Conservation (phyloP, 306 rosid genomes). For the Prunus dulcis region DNA sequence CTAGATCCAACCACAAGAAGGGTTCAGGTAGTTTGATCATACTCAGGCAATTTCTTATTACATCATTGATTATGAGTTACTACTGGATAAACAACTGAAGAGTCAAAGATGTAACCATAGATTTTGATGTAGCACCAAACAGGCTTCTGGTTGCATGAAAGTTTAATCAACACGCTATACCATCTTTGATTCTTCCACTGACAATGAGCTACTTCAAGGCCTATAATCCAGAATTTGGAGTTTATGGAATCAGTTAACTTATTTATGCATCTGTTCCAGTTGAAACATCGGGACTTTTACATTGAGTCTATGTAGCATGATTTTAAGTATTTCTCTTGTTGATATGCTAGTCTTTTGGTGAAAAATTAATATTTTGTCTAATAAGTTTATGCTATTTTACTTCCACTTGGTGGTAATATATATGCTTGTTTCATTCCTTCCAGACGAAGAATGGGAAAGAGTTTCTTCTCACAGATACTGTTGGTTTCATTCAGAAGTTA, state of each 20-base stretch:
- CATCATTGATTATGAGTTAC: background rate
- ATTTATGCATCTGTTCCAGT: background rate
- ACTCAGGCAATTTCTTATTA: slow-evolving; percentile 15
- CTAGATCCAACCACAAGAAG: slow-evolving; percentile 98
- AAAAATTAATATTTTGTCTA: background rate
- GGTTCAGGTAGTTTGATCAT: slow-evolving; percentile 71
- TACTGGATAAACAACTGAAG: background rate
- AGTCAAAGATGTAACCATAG: background rate
- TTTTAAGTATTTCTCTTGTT: background rate
- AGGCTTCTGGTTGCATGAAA: background rate
- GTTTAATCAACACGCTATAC: background rate
- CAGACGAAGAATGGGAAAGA: slow-evolving; percentile 93
- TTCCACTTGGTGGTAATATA: slow-evolving; percentile 18
- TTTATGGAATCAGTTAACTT: background rate
- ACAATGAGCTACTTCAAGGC: background rate
- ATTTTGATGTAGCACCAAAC: background rate
- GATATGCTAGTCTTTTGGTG: background rate
- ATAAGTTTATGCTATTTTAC: slow-evolving; percentile 10
- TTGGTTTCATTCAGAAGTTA: slow-evolving; percentile 97
- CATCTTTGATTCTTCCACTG: too few species aligned
- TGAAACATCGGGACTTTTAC: background rate
- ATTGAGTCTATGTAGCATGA: background rate
- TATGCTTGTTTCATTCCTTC: slow-evolving; percentile 27
- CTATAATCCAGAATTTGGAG: background rate
- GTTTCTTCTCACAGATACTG: slow-evolving; percentile 91